Conservation (phyloP, 331 rosid genomes). For the Prunus yedoensis region DNA sequence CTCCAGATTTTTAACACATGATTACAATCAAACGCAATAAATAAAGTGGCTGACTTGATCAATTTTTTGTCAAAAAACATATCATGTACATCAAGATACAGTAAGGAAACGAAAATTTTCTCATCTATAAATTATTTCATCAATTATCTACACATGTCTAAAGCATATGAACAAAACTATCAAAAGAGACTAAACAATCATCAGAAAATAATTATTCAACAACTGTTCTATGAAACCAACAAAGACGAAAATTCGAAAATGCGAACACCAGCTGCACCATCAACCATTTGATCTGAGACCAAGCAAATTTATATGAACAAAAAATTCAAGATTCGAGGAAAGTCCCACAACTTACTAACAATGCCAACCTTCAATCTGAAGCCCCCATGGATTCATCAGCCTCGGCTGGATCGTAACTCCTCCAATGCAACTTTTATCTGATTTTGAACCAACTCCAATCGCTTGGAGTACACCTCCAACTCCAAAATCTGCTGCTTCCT, state of each 20-base stretch:
- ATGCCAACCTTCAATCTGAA: neutral
- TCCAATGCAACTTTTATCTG: constrained; percentile 71
- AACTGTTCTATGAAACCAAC: constrained; percentile 16
- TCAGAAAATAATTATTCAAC: constrained; percentile 30
- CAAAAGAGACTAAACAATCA: constrained; percentile 11
- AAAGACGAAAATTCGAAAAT: neutral
- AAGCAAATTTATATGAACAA: constrained; percentile 20
- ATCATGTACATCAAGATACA: neutral
- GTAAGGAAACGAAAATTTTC: constrained; percentile 3
- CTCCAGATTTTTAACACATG: neutral
- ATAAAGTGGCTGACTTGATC: neutral
- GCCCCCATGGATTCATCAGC: neutral
- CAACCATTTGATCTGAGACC: constrained; percentile 23
- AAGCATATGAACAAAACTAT: constrained; percentile 13
- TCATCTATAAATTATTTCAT: constrained; percentile 19
- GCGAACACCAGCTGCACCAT: constrained; percentile 24
- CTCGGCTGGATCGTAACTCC: constrained; percentile 48
- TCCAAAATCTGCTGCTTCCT: constrained; percentile 65
- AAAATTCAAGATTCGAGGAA: neutral
- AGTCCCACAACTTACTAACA: constrained; percentile 18
- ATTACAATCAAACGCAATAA: neutral
- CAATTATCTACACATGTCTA: constrained; percentile 30
- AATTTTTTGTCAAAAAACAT: neutral
- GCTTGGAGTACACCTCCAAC: constrained; percentile 70
- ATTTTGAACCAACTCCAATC: constrained; percentile 75